Conservation (phyloP, 2,329 filamentous ascomycete genomes). For the Xylaria sp. region DNA sequence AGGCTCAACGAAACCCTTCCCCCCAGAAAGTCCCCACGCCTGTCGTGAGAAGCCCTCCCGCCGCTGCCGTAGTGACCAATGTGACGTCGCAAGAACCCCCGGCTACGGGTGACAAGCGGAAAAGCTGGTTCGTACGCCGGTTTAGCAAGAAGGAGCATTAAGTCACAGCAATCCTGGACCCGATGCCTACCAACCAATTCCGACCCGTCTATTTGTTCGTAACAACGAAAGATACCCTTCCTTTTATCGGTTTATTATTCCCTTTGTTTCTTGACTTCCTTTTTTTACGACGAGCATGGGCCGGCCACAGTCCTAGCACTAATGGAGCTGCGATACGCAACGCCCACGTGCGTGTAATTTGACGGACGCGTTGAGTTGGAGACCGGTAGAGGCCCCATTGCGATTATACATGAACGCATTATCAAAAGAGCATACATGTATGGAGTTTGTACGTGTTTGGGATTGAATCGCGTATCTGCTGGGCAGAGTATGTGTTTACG, state of each 20-base stretch:
- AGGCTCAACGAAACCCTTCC: slow-evolving; percentile 23
- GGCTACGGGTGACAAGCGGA: slow-evolving; percentile 61
- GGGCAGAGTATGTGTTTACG: slow-evolving; percentile 9
- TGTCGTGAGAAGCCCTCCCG: slow-evolving; percentile 27
- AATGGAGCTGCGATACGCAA: slow-evolving; percentile 1
- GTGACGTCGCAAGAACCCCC: slow-evolving; percentile 30
- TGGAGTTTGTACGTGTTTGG: slow-evolving; percentile 10
- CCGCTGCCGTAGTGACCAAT: slow-evolving; percentile 20
- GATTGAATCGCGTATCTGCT: background rate
- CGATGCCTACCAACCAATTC: slow-evolving; percentile 12
- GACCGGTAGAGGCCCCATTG: background rate
- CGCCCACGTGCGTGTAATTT: slow-evolving; percentile 4
- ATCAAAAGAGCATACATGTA: slow-evolving; percentile 13
- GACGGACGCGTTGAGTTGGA: background rate
- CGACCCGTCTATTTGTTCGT: slow-evolving; percentile 13
- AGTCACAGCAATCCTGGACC: slow-evolving; percentile 4
- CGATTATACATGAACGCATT: slow-evolving; percentile 1
- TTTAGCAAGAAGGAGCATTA: slow-evolving; percentile 60
- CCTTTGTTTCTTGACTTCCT: background rate
- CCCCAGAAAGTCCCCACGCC: slow-evolving; percentile 31
- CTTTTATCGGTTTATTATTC: slow-evolving; percentile 4
- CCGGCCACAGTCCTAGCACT: background rate
- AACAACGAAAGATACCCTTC: slow-evolving; percentile 19
- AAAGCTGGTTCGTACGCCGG: slow-evolving; percentile 81
- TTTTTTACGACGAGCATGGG: background rate